Base-by-base conservation (phyloP, 768 basidiomycete genomes). In the Kwoniella dendrophila region DNA sequence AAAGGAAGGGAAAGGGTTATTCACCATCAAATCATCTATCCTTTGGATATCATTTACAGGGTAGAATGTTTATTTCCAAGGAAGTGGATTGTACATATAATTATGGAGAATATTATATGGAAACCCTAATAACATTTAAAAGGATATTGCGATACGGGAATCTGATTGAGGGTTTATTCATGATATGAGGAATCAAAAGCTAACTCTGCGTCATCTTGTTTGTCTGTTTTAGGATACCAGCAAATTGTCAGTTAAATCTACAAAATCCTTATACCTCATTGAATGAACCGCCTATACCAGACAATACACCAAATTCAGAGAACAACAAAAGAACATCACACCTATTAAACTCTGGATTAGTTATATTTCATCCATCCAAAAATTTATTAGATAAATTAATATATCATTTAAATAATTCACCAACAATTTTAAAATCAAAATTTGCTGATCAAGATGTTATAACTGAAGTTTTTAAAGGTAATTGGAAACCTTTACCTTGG, bases 361-460 rank as follows among this genome's bases (percentile, higher is more conserved):
- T 99, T 59, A 60, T 97, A 45, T 83, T 97, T 45, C 85, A 83
- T 22, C 95, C 96, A 1, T 92, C 90, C 2, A 50, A 69, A 11
- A 74, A 81, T 26, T 81, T 88, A 4, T 82, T 86, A 59, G 74
- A 83, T 16, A 77, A 76, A 7, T 83, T 98, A 61, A 73, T 82
- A 33, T 71, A 83, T 44, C 87, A 84, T 73, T 83, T 94, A 33
- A 79, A 81, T 56, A 84, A 81, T 4, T 85, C 84, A 8, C 84
- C 85, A 2, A 81, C 83, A 10, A 81, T 89, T 7, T 61, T 82
- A 3, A 81, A 81, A 0, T 87, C 84, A 81, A 78, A 77, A n/a
- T 96, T 97, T 77, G 87, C 92, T 0, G 95, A 99, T 78, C 95
- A 99, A 78, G 95, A 99, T 69, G 83, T 96, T 32, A 85, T 97